Conservation (phyloP, 1,284 basidiomycete genomes). For the Rugiboletus extremiorientalis region DNA sequence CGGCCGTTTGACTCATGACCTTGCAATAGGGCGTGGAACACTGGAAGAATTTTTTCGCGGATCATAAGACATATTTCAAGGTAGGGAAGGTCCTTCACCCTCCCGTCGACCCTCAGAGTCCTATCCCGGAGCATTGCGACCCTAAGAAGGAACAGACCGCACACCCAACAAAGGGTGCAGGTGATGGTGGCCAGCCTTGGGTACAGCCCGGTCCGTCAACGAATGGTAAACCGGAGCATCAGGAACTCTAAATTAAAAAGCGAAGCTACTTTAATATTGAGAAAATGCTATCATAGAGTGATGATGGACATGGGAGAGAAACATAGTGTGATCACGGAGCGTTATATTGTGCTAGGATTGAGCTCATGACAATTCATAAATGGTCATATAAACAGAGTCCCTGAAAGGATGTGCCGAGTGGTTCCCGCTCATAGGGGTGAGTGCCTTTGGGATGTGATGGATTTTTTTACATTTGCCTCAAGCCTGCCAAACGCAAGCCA, state of each 20-base stretch:
- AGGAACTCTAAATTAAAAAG: slow-evolving; percentile 40
- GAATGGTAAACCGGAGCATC: slow-evolving; percentile 26
- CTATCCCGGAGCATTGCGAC: slow-evolving; percentile 80
- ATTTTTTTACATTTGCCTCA: slow-evolving; percentile 25
- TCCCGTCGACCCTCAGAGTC: slow-evolving; percentile 76
- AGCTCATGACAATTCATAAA: slow-evolving; percentile 26
- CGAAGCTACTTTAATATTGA: slow-evolving; percentile 9
- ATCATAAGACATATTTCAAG: slow-evolving; percentile 75
- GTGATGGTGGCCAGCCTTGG: slow-evolving; percentile 7
- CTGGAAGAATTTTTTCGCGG: slow-evolving; percentile 88
- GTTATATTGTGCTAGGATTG: not conserved
- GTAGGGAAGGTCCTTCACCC: slow-evolving; percentile 74
- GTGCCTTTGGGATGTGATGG: not conserved
- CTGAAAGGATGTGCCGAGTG: slow-evolving; percentile 15
- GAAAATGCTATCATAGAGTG: slow-evolving; percentile 20
- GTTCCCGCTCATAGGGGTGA: not conserved
- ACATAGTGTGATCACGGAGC: slow-evolving; percentile 25
- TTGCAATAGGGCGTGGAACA: slow-evolving; percentile 80
- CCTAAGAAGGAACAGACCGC: slow-evolving; percentile 48
- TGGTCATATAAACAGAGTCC: slow-evolving; percentile 29
- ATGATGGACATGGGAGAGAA: slow-evolving; percentile 22
- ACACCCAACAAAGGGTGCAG: slow-evolving; percentile 11
- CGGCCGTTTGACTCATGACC: not conserved
- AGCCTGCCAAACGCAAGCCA: slow-evolving; percentile 30
- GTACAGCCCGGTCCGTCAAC: slow-evolving; percentile 10